Conservation (phyloP, 2,329 filamentous ascomycete species). For the Bipolaris cookei region DNA sequence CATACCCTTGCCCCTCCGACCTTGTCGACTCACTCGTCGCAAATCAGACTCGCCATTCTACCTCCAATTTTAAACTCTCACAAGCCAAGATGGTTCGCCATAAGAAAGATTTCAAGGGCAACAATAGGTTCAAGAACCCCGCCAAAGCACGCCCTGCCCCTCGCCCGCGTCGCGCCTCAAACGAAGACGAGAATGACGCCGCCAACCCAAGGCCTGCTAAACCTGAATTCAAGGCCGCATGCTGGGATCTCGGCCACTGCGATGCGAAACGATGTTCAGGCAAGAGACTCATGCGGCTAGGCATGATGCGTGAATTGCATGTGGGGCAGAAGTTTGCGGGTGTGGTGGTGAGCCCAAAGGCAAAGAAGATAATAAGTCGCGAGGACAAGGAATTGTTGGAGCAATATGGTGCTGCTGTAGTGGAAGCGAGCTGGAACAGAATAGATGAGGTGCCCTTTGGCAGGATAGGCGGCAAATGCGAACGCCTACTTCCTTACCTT, state of each 20-base stretch:
- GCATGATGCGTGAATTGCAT: constrained; percentile 90
- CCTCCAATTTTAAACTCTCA: background rate
- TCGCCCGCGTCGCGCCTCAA: constrained; percentile 43
- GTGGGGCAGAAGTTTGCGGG: constrained; percentile 91
- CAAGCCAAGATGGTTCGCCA: constrained; percentile 78
- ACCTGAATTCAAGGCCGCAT: constrained; percentile 85
- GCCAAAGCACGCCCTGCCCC: constrained; percentile 63
- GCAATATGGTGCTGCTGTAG: constrained; percentile 89
- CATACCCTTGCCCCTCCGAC: constrained; percentile 27
- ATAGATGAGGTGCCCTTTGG: constrained; percentile 89
- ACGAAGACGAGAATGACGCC: constrained; percentile 31
- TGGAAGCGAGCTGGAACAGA: constrained; percentile 96
- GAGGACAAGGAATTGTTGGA: constrained; percentile 83
- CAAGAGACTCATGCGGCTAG: constrained; percentile 89
- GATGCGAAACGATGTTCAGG: constrained; percentile 96
- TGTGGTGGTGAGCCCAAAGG: constrained; percentile 94
- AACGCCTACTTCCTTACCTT: constrained; percentile 83
- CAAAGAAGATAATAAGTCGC: constrained; percentile 81
- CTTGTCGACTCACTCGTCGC: constrained; percentile 7
- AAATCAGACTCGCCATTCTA: constrained; percentile 3
- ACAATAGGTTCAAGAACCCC: constrained; percentile 70
- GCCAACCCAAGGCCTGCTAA: constrained; percentile 45
- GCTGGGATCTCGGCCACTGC: constrained; percentile 98
- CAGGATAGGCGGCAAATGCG: constrained; percentile 91
- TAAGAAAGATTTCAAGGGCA: constrained; percentile 84